Evolutionary conservation across 345 rosid species (phyloP).

Genomic region (Eucalyptus pauciflora): DNA sequence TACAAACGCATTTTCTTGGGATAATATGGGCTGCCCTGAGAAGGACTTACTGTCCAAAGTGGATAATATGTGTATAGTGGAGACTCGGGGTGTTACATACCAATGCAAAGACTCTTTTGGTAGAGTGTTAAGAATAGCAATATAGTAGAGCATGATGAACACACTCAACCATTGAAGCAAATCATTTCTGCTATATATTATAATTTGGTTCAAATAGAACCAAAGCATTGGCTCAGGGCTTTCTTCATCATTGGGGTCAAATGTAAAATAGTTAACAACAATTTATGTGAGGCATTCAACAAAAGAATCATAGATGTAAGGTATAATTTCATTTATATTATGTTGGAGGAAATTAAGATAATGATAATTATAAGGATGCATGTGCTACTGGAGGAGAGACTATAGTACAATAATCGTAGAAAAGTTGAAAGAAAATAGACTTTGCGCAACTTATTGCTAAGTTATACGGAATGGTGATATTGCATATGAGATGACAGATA

Average conservation of each 20-base stretch:
- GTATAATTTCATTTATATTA: neutral
- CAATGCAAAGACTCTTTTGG: neutral
- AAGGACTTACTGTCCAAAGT: too few species aligned
- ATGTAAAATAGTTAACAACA: neutral
- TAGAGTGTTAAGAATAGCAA: neutral
- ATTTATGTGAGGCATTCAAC: neutral
- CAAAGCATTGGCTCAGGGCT: neutral
- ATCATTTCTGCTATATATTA: neutral
- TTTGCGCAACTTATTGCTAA: too few species aligned
- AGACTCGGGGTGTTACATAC: too few species aligned
- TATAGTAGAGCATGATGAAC: neutral
- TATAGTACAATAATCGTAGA: too few species aligned
- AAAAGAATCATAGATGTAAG: neutral
- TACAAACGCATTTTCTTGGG: too few species aligned
- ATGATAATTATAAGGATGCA: neutral
- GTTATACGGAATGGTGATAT: too few species aligned
- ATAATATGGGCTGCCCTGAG: too few species aligned
- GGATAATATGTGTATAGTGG: too few species aligned
- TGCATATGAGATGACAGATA: too few species aligned
- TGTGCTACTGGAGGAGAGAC: too few species aligned
- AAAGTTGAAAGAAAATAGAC: too few species aligned
- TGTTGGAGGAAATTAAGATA: neutral
- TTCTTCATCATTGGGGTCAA: neutral
- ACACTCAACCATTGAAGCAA: neutral
- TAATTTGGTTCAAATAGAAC: neutral